A percentile compares a stretch with the other conserved stretches of the same genome.
Conservation (phyloP, 768 basidiomycete genomes). For the Boletus bicolor region DNA sequence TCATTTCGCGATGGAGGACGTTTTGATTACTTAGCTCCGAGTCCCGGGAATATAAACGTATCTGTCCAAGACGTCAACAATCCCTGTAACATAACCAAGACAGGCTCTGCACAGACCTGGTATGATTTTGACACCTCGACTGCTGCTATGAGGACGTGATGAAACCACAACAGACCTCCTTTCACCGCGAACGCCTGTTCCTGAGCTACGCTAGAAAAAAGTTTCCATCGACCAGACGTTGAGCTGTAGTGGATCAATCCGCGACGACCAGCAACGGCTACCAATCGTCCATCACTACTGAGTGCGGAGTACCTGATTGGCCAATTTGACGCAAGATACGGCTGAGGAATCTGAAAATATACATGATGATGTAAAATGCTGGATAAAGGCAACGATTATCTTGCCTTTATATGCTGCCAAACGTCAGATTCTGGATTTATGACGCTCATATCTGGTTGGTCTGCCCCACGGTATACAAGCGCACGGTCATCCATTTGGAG, state of each 20-base stretch:
- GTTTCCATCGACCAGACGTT: slow-evolving; percentile 92
- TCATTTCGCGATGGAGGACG: slow-evolving; percentile 74
- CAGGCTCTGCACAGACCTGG: slow-evolving; percentile 48
- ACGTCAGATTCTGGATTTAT: slow-evolving; percentile 98
- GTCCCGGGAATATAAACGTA: slow-evolving; percentile 93
- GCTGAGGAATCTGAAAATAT: slow-evolving; percentile 70
- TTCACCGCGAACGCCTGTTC: slow-evolving; percentile 84
- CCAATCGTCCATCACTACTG: slow-evolving; percentile 84
- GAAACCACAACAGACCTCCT: slow-evolving; percentile 95
- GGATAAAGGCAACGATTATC: slow-evolving; percentile 6
- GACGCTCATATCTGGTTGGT: slow-evolving; percentile 97
- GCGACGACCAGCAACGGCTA: slow-evolving; percentile 88
- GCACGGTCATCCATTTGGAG: slow-evolving; percentile 94
- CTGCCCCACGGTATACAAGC: slow-evolving; percentile 90
- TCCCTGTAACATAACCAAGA: background rate
- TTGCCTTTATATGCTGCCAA: slow-evolving; percentile 93
- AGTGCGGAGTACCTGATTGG: slow-evolving; percentile 91
- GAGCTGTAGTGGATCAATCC: slow-evolving; percentile 94
- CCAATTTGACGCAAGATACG: slow-evolving; percentile 90
- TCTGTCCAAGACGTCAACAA: slow-evolving; percentile 41
- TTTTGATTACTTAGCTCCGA: slow-evolving; percentile 80
- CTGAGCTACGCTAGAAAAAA: slow-evolving; percentile 76
- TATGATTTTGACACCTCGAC: slow-evolving; percentile 78
- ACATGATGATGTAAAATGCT: background rate
- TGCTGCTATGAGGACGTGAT: slow-evolving; percentile 89